Evolutionary conservation across 2,329 filamentous ascomycete genomes (phyloP), one percentile per base, ranked within the genome.

Genomic region (Emydomyces testavorans): DNA sequence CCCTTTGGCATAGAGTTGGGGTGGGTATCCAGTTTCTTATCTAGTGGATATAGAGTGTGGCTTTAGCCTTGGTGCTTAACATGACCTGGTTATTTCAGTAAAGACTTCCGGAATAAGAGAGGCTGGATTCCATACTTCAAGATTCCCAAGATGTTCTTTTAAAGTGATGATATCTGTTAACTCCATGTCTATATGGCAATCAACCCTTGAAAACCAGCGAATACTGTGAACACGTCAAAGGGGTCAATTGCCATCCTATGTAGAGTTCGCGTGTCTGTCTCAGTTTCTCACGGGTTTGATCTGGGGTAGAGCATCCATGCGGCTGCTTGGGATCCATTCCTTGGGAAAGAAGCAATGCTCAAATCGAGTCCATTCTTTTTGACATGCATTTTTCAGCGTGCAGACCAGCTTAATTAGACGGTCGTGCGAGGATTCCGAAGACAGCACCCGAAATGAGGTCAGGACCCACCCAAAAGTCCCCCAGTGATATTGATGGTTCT

Each of bases 361-460:
- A 45, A 45, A 36, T 20, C 4, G 20, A 11, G 18, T 35, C 42
- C 28, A 32, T 29, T 18, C 10, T 37, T 29, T 23, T n/a, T n/a
- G n/a, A 21, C 32, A 36, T 35, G 29, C 20, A 44, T 18, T 35
- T 44, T 13, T 45, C 31, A 34, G 43, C 24, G 11, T 7, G 26
- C 28, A n/a, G 24, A n/a, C 6, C 43, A 38, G 32, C 6, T 43
- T 28, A 36, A 40, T 47, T 36, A 47, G 45, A 23, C 45, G 45
- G 40, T 23, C 40, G 40, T 47, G 40, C 45, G 45, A 47, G 45
- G 31, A 47, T n/a, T 4, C 36, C 45, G 45, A 40, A 24, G 16
- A 15, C 2, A 31, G 13, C 6, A 32, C 39, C 16, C 8, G 32
- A 32, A 20, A 6, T 36, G 13, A 16, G 11, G 6, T 26, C 42